Evolutionary conservation across 257 asterid genomes (phyloP).

Genomic region (Solanum sejunctum): DNA sequence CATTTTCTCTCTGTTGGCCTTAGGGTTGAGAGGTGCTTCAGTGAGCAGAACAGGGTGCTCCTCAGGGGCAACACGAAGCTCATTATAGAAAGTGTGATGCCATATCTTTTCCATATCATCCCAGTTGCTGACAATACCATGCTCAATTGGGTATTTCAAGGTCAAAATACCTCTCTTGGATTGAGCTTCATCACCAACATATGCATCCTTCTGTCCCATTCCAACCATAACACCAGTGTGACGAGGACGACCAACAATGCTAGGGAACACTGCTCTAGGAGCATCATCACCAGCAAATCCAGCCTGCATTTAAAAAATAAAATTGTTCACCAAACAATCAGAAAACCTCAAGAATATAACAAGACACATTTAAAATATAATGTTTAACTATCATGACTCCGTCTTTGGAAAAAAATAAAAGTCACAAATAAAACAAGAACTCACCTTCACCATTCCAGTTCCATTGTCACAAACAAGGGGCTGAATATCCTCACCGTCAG

Average conservation of each 20-base stretch:
- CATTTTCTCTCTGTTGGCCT: conserved; percentile 47
- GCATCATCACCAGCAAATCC: conserved; percentile 52
- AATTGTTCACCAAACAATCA: background rate
- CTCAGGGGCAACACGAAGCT: conserved; percentile 47
- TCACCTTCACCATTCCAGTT: conserved; percentile 4
- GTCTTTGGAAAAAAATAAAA: background rate
- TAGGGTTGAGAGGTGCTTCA: conserved; percentile 46
- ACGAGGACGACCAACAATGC: conserved; percentile 41
- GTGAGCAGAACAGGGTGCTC: conserved; percentile 44
- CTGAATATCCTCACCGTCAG: conserved; percentile 3
- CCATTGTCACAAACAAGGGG: conserved; percentile 4
- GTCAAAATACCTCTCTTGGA: conserved; percentile 46
- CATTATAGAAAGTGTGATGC: conserved; percentile 47
- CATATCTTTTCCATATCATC: conserved; percentile 48
- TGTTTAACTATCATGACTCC: background rate
- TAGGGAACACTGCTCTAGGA: conserved; percentile 43
- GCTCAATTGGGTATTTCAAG: conserved; percentile 40
- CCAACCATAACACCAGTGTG: conserved; percentile 51
- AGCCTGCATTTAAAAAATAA: conserved; percentile 9
- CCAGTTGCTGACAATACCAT: conserved; percentile 44
- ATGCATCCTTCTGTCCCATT: conserved; percentile 48
- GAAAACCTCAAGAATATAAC: background rate
- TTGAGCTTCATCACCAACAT: conserved; percentile 43
- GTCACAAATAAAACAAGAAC: background rate
- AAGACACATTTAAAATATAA: background rate